phyloP scores from a whole-genome alignment of 2,329 filamentous ascomycete genomes.

The Aspergillus chevalieri region DNA sequence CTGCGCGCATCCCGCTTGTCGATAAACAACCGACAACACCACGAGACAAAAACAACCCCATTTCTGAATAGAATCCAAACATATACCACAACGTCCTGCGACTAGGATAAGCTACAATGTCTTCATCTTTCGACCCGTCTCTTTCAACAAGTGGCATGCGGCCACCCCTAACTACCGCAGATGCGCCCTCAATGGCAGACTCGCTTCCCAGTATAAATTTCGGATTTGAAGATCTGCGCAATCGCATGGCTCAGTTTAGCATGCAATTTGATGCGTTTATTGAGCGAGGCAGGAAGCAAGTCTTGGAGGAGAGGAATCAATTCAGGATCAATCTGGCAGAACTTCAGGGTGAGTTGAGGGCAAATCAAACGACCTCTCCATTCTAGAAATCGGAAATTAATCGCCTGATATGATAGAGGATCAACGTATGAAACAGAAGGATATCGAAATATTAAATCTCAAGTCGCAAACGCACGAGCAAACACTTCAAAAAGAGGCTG shows the following conservation, averaged over 20 bases:
- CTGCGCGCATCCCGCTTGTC: background rate
- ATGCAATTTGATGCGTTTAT: conserved; percentile 89
- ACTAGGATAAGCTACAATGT: conserved; percentile 14
- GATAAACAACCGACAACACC: background rate
- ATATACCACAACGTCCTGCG: too few species aligned
- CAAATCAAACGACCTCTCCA: too few species aligned
- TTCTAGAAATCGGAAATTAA: background rate
- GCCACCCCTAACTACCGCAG: conserved; percentile 46
- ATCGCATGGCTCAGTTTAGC: conserved; percentile 91
- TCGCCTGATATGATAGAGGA: conserved; percentile 58
- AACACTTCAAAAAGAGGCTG: conserved; percentile 52
- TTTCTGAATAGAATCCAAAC: too few species aligned
- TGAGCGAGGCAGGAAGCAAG: conserved; percentile 79
- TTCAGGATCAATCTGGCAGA: conserved; percentile 88
- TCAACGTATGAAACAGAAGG: conserved; percentile 79
- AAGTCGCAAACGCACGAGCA: conserved; percentile 52
- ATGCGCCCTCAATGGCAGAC: conserved; percentile 57
- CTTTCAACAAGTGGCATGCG: conserved; percentile 50
- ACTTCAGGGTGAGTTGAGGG: conserved; percentile 62
- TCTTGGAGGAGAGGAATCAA: conserved; percentile 87
- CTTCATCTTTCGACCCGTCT: conserved; percentile 52
- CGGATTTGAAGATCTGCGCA: conserved; percentile 89
- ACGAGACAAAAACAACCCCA: background rate
- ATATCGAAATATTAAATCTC: conserved; percentile 68
- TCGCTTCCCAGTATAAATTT: conserved; percentile 85